A percentile compares a stretch with the other conserved stretches of the same genome.
These are phyloP conservation scores for Pichia sp. DNA, from an alignment of 1,139 yeast genomes.

Conservation along the genomic window DNA sequence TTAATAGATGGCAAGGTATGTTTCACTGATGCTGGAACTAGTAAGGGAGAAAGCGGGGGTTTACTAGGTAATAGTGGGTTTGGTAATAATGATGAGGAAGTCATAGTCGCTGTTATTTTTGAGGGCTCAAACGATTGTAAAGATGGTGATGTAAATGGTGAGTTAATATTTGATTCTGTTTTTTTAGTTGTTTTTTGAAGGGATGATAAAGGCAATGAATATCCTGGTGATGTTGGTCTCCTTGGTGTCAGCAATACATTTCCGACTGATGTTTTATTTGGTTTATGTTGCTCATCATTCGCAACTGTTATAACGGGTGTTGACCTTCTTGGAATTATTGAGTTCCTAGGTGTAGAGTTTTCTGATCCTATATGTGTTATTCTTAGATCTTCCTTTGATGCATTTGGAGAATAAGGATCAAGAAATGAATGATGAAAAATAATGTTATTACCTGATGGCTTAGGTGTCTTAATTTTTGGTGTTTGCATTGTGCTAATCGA, in stretches of 20 bases:
- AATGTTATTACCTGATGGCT: constrained; percentile 15
- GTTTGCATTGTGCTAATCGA: constrained; percentile 2
- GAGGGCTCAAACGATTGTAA: constrained; percentile 25
- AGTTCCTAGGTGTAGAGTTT: constrained; percentile 34
- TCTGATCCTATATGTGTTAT: constrained; percentile 18
- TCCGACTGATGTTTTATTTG: constrained; percentile 2
- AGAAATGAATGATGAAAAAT: constrained; percentile 39
- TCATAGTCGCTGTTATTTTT: constrained; percentile 5
- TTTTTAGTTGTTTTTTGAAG: constrained; percentile 36
- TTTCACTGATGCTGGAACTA: constrained; percentile 41
- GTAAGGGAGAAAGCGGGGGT: constrained; percentile 76
- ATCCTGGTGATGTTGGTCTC: constrained; percentile 50
- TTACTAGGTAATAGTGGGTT: constrained; percentile 25
- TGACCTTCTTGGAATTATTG: constrained; percentile 16
- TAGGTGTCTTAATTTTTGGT: constrained; percentile 9
- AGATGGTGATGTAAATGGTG: constrained; percentile 44
- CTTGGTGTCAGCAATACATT: constrained; percentile 12
- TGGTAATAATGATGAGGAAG: background rate
- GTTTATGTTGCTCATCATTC: constrained; percentile 2
- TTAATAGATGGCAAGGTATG: constrained; percentile 64
- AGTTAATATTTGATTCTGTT: constrained; percentile 23
- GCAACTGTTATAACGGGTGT: constrained; percentile 23
- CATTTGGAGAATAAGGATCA: constrained; percentile 30
- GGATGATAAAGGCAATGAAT: constrained; percentile 46
- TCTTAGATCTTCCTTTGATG: constrained; percentile 10